phyloP scores from a whole-genome alignment of 768 basidiomycete species.

The Hygrocybe punicea region DNA sequence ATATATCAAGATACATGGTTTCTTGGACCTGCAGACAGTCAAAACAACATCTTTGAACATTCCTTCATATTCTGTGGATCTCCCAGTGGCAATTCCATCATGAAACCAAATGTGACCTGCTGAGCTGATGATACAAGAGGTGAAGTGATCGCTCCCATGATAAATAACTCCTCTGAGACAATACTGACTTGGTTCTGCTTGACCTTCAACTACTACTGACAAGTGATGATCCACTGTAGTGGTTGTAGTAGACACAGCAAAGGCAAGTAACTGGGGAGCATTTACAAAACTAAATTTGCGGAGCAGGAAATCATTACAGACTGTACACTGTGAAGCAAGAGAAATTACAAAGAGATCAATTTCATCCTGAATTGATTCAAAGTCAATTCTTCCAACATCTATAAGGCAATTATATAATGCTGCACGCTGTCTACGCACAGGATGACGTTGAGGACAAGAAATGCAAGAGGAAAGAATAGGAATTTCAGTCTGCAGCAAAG shows the following conservation, averaged over 20 bases:
- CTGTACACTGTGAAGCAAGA: background rate
- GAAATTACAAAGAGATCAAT: background rate
- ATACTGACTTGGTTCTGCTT: background rate
- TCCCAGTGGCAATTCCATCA: slow-evolving; percentile 19
- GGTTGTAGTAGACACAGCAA: background rate
- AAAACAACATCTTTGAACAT: background rate
- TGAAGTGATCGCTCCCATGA: slow-evolving; percentile 19
- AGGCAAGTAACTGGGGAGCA: background rate
- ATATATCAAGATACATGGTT: background rate
- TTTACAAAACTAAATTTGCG: background rate
- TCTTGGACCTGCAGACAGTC: background rate
- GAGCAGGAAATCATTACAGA: background rate
- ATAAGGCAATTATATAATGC: background rate
- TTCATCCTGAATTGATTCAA: background rate
- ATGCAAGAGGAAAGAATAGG: background rate
- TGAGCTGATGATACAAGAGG: slow-evolving; percentile 9
- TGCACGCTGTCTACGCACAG: background rate
- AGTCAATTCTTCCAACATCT: background rate
- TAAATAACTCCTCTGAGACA: slow-evolving; percentile 18
- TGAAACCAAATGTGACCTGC: slow-evolving; percentile 19
- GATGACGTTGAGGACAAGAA: background rate
- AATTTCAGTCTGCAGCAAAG: background rate
- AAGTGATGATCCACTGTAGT: slow-evolving; percentile 2
- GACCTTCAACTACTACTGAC: background rate
- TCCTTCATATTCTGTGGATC: background rate